A percentile compares a stretch with the other conserved stretches of the same genome.
Conservation (phyloP, 495 filamentous ascomycete species). For the Pyronema omphalodes region DNA sequence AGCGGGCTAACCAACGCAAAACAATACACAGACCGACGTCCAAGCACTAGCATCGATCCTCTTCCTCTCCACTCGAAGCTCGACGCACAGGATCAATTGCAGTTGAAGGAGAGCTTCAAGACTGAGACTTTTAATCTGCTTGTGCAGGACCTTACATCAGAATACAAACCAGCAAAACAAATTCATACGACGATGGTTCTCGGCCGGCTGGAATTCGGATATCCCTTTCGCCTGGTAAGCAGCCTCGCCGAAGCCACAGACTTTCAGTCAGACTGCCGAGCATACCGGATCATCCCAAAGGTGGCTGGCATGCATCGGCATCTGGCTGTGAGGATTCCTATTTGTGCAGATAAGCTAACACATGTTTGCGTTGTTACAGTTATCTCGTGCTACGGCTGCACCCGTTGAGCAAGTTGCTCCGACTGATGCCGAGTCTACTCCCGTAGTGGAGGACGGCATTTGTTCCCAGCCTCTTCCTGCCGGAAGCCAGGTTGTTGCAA, state of each 20-base stretch:
- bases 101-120: not conserved
- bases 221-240: constrained; percentile 1
- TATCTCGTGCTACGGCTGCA: not conserved
- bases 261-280: not conserved
- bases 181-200: constrained; percentile 2
- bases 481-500: not conserved
- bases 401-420: not conserved
- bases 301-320: not conserved
- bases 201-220: constrained; percentile 5
- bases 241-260: not conserved
- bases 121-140: constrained; percentile 1
- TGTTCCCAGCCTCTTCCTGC: not conserved
- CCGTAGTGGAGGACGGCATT: not conserved
- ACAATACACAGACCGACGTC: not conserved
- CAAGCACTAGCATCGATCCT: not conserved
- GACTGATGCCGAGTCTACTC: not conserved
- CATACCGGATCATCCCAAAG: not conserved
- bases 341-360: too few species aligned
- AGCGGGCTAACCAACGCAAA: not conserved
- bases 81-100: not conserved
- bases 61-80: not conserved
- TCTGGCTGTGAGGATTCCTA: not conserved
- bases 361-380: too few species aligned
- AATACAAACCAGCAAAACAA: not conserved
- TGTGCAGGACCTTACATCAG: not conserved